These are phyloP conservation scores for Symbiotaphrina buchneri DNA, from an alignment of 495 filamentous ascomycete species.

Conservation along the genomic window DNA sequence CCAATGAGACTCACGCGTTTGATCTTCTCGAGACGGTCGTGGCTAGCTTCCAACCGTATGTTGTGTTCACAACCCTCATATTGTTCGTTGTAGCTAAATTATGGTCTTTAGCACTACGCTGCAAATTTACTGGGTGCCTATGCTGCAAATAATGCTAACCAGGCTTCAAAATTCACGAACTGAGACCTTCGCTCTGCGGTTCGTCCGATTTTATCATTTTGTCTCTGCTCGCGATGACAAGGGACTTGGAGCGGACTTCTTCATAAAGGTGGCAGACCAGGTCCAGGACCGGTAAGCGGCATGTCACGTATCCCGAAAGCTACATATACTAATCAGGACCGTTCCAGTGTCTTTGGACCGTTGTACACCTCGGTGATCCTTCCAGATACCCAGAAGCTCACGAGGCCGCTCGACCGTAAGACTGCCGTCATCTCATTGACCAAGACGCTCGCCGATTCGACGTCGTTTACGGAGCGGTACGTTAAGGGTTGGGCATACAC, in stretches of 20 bases:
- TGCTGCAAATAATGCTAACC: constrained; percentile 63
- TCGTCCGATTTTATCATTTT: constrained; percentile 82
- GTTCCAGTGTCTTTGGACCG: constrained; percentile 44
- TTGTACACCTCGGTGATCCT: constrained; percentile 73
- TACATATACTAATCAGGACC: not conserved
- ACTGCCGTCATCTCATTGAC: constrained; percentile 78
- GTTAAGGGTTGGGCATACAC: constrained; percentile 81
- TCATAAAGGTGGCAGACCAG: constrained; percentile 57
- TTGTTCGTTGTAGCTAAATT: no score
- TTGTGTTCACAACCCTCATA: constrained; percentile 6
- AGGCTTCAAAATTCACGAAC: constrained; percentile 59
- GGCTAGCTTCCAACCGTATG: constrained; percentile 44
- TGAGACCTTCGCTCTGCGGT: constrained; percentile 57
- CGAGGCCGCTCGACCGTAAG: constrained; percentile 74
- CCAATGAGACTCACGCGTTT: constrained; percentile 59
- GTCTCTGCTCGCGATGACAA: constrained; percentile 52
- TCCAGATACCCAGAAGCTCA: constrained; percentile 69
- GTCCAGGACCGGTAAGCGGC: constrained; percentile 44
- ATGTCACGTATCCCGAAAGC: not conserved
- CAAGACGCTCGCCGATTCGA: constrained; percentile 66
- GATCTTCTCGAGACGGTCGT: constrained; percentile 72
- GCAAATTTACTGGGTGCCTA: constrained; percentile 53
- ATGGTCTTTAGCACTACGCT: constrained; percentile 36
- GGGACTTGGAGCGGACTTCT: constrained; percentile 72
- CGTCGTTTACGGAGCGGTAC: constrained; percentile 49